Percentiles rank a stretch among this genome's conserved stretches.
These are phyloP conservation scores for Suhomyces xylopsoci DNA, from an alignment of 805 yeast genomes.

Conservation along the genomic window DNA sequence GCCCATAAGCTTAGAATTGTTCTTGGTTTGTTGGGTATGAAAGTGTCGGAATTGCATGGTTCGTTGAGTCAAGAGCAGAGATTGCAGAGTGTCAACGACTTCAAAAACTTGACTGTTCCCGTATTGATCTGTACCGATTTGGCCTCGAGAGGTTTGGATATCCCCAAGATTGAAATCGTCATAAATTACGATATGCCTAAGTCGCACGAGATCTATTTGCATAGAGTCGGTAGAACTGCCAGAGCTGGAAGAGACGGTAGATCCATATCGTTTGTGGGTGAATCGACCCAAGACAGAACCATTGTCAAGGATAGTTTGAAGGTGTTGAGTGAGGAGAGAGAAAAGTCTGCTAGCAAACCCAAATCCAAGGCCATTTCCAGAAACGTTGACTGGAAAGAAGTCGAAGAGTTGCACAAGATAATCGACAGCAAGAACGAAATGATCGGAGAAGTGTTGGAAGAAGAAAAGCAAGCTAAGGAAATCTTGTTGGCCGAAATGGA, in stretches of 20 bases:
- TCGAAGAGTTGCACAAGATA: constrained; percentile 62
- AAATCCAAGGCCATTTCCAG: constrained; percentile 75
- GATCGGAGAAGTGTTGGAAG: constrained; percentile 75
- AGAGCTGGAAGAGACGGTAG: constrained; percentile 98
- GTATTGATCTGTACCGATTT: constrained; percentile 93
- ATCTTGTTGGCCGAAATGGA: constrained; percentile 88
- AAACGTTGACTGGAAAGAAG: constrained; percentile 84
- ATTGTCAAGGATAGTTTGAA: constrained; percentile 90
- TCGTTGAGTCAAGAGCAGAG: constrained; percentile 91
- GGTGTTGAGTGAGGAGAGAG: constrained; percentile 43
- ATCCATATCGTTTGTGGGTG: constrained; percentile 93
- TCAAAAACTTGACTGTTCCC: constrained; percentile 80
- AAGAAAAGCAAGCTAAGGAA: constrained; percentile 88
- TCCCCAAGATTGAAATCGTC: constrained; percentile 94
- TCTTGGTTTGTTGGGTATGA: constrained; percentile 70
- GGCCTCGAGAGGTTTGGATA: constrained; percentile 99
- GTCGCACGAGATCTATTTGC: constrained; percentile 84
- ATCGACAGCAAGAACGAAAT: constrained; percentile 58
- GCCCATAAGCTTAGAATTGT: constrained; percentile 84
- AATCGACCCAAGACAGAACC: constrained; percentile 76
- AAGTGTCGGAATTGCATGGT: constrained; percentile 80
- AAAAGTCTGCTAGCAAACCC: constrained; percentile 14
- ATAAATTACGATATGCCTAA: constrained; percentile 96
- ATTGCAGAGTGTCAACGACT: constrained; percentile 74
- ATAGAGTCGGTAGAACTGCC: constrained; percentile 99